These are phyloP conservation scores for Dactylellina sp. DNA, from an alignment of 2,329 filamentous ascomycete genomes.

Conservation along the genomic window DNA sequence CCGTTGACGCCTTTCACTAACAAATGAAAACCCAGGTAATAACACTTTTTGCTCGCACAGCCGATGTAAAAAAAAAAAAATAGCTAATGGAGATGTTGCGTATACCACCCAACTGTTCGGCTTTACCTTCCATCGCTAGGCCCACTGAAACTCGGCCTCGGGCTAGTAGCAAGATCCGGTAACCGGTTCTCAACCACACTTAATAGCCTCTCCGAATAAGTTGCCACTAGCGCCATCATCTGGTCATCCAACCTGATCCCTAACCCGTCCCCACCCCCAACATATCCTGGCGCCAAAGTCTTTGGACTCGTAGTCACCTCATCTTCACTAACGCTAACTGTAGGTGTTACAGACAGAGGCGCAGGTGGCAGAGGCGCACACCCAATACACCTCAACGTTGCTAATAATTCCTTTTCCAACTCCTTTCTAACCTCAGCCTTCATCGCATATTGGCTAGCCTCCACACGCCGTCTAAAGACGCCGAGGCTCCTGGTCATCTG, in stretches of 20 bases:
- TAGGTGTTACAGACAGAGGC: conserved; percentile 17
- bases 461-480: conserved; percentile 46
- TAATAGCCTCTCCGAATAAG: conserved; percentile 50
- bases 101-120: background rate
- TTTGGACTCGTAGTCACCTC: conserved; percentile 33
- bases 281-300: conserved; percentile 8
- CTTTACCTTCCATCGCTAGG: conserved; percentile 22
- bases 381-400: conserved; percentile 49
- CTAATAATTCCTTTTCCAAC: conserved; percentile 50
- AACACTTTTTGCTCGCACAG: background rate
- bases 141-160: conserved; percentile 39
- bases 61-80: conserved; percentile 12
- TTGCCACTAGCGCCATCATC: conserved; percentile 54
- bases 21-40: background rate
- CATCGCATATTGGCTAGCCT: conserved; percentile 48
- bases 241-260: conserved; percentile 51
- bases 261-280: conserved; percentile 23
- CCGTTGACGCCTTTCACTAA: background rate
- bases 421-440: conserved; percentile 48
- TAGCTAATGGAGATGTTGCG: background rate
- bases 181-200: conserved; percentile 49
- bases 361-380: conserved; percentile 16
- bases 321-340: conserved; percentile 41
- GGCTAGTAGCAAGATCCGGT: conserved; percentile 37
- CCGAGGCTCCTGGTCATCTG: conserved; percentile 49